Evolutionary conservation across 2,329 filamentous ascomycete genomes (phyloP), one percentile per base, ranked within the genome.

Genomic region (Periglandula ipomoeae): DNA sequence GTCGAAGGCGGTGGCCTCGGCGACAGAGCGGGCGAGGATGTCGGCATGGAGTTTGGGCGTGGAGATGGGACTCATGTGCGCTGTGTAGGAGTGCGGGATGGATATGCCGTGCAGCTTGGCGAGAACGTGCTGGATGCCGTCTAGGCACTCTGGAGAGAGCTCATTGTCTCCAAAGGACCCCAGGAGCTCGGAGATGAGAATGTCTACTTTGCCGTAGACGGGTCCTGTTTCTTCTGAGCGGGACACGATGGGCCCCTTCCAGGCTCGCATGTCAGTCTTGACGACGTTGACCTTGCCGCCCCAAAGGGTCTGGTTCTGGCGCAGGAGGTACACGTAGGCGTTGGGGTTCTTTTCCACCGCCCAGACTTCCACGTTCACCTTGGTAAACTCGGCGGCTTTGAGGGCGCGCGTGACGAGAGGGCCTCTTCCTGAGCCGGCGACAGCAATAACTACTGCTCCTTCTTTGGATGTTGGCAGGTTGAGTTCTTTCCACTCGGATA

Each of bases 311-410:
- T 84, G 75, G 61, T 97, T 97, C 61, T 94, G 89, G 22, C 87
- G 79, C 53, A 95, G 82, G 2, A 98, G 79, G 55, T 96, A 83
- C 6, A 98, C 90, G 63, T 91, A 97, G 1, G 93, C 93, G 61
- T 98, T 97, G 4, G 89, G 93, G 66, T 98, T 98, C 76, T 98
- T 98, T 68, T 98, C 93, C 3, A 98, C 81, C 0, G 88, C 93
- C 82, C 89, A 97, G 41, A 94, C 78, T 56, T 90, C 83, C 45
- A 97, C 85, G 19, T 81, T 74, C 3, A 96, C 84, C 2, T 84
- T 84, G 1, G 89, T 85, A 15, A 73, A 76, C 53, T 82, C 75
- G 58, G 89, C 91, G 11, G 93, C 94, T 52, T 81, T 81, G 23
- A 98, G 70, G 1, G 89, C 89, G 44, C 93, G 81, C 1, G 89